phyloP scores from a whole-genome alignment of 208 protist genomes.

The Crithidia bombi region DNA sequence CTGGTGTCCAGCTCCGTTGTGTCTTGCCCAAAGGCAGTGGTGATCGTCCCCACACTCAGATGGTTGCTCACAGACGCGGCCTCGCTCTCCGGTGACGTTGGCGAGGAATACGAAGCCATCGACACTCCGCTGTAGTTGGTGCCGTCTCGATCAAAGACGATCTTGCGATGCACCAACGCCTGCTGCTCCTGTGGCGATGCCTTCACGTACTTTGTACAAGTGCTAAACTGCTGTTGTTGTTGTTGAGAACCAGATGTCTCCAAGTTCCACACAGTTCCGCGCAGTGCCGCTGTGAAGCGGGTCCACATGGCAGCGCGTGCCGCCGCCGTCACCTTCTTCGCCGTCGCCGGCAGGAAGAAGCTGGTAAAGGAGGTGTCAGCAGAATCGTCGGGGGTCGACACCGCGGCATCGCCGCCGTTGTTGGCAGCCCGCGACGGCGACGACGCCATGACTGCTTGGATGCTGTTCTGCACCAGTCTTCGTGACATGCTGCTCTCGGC shows the following conservation, averaged over 20 bases:
- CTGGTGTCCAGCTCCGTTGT: constrained; percentile 2
- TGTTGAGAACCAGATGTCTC: constrained; percentile 42
- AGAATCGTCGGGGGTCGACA: constrained; percentile 2
- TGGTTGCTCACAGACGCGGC: constrained; percentile 1
- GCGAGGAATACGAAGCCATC: constrained; percentile 24
- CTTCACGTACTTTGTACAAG: constrained; percentile 54
- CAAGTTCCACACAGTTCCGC: constrained; percentile 78
- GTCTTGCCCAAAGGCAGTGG: constrained; percentile 5
- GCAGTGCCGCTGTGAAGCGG: constrained; percentile 58
- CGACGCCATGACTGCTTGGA: constrained; percentile 23
- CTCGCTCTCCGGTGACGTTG: constrained; percentile 2
- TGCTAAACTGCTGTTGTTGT: constrained; percentile 13
- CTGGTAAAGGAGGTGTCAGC: constrained; percentile 31
- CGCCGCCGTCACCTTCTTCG: constrained; percentile 39
- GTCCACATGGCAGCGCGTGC: constrained; percentile 56
- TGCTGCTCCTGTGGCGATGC: constrained; percentile 72
- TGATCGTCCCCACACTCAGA: constrained; percentile 4
- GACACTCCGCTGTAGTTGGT: constrained; percentile 70
- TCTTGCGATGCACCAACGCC: constrained; percentile 71
- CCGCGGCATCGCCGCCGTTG: background rate
- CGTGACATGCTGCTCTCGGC: constrained; percentile 49
- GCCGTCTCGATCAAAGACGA: constrained; percentile 64
- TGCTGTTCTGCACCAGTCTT: constrained; percentile 35
- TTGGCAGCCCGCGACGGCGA: background rate
- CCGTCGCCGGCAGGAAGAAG: constrained; percentile 43